Evolutionary conservation across 129 eudicot species (phyloP).

Genomic region (Solidago caesia): DNA sequence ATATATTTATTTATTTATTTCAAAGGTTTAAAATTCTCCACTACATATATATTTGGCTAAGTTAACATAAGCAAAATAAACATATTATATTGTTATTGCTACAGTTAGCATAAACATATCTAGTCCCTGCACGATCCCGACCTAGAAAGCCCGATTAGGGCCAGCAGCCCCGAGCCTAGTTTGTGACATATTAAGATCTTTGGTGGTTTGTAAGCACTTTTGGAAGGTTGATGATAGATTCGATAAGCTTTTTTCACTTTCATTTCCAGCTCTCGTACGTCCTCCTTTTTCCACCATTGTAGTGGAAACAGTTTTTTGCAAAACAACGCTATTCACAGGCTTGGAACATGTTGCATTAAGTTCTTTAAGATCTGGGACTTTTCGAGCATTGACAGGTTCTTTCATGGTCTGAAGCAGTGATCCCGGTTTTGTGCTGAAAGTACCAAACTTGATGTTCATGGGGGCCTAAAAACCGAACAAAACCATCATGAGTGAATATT

Average conservation of each 20-base stretch:
- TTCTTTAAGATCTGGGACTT: slow-evolving; percentile 5
- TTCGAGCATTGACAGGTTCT: slow-evolving; percentile 26
- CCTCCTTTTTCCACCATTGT: not conserved
- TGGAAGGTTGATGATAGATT: slow-evolving; percentile 46
- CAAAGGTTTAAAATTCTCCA: not conserved
- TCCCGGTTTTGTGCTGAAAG: slow-evolving; percentile 33
- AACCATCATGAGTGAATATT: not conserved
- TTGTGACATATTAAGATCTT: slow-evolving; percentile 12
- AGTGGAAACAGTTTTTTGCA: no score
- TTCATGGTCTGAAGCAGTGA: slow-evolving; percentile 16
- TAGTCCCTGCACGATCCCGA: not conserved
- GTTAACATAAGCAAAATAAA: no score
- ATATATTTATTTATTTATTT: not conserved
- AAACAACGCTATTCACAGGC: no score
- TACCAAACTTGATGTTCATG: slow-evolving; percentile 46
- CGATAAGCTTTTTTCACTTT: slow-evolving; percentile 44
- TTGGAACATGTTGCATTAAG: not conserved
- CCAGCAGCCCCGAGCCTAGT: not conserved
- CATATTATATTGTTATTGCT: no score
- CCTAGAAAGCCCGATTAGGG: not conserved
- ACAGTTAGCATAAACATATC: not conserved
- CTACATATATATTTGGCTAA: not conserved
- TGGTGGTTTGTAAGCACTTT: slow-evolving; percentile 40
- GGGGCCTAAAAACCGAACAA: slow-evolving; percentile 30
- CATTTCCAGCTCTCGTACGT: not conserved